phyloP scores from a whole-genome alignment of 208 protist species.

The Acanthamoeba healyi region DNA sequence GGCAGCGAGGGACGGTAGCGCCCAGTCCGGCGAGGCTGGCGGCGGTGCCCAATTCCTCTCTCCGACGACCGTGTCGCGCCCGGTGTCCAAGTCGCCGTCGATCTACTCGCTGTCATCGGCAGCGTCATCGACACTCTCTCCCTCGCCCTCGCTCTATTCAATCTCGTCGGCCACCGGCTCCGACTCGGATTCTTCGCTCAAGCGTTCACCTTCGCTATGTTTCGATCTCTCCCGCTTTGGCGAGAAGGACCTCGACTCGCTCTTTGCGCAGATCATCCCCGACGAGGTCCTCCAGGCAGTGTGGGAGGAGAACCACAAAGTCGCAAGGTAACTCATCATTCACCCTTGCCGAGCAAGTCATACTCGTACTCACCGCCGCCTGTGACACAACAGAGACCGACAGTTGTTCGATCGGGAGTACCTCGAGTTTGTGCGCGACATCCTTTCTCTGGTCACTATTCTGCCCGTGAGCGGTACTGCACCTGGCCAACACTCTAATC shows the following conservation, averaged over 20 bases:
- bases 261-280: constrained; percentile 14
- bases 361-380: too few species aligned
- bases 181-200: not conserved
- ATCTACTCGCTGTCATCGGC: constrained; percentile 20
- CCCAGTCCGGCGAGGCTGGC: too few species aligned
- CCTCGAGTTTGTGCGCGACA: constrained; percentile 38
- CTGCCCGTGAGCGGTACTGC: not conserved
- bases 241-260: constrained; percentile 27
- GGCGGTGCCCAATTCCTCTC: not conserved
- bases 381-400: not conserved
- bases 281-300: constrained; percentile 43
- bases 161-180: not conserved
- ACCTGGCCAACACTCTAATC: not conserved
- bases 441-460: not conserved
- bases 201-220: constrained; percentile 4
- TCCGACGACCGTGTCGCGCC: not conserved
- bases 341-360: too few species aligned
- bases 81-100: not conserved
- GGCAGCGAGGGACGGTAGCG: too few species aligned
- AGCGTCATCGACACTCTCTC: not conserved
- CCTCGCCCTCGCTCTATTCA: constrained; percentile 29
- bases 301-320: constrained; percentile 49
- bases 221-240: constrained; percentile 35
- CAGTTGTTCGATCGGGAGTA: constrained; percentile 50
- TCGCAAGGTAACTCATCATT: not conserved